Conservation (phyloP, 2,329 filamentous ascomycete genomes). For the Aspergillus sergii region DNA sequence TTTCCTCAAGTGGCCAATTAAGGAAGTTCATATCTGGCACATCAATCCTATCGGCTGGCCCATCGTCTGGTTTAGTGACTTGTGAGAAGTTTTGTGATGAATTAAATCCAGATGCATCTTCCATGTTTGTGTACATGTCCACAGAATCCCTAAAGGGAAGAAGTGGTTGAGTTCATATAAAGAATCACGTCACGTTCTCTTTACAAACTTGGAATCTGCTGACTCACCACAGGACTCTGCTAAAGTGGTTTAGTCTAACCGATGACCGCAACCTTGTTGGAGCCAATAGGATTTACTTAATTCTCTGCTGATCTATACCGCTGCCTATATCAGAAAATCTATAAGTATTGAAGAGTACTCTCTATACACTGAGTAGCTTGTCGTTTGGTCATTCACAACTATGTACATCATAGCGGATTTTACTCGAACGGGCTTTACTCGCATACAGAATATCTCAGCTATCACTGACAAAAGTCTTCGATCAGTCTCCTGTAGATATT, state of each 20-base stretch:
- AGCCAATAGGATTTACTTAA: background rate
- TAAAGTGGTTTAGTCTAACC: background rate
- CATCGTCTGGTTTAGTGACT: background rate
- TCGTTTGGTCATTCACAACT: background rate
- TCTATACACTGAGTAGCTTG: background rate
- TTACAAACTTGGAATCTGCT: background rate
- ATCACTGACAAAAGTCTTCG: slow-evolving; percentile 24
- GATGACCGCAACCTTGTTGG: background rate
- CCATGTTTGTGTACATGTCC: background rate
- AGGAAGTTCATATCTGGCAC: background rate
- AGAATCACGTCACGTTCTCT: background rate
- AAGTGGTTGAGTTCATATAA: background rate
- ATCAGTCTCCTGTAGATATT: slow-evolving; percentile 22
- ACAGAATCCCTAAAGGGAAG: background rate
- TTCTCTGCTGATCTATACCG: background rate
- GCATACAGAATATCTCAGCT: background rate
- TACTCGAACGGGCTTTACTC: too few relatives aligned
- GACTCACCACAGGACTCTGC: background rate
- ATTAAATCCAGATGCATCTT: background rate
- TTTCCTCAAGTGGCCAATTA: slow-evolving; percentile 3
- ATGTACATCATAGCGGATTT: background rate
- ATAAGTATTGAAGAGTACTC: background rate
- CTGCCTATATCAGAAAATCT: background rate
- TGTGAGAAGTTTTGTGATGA: background rate
- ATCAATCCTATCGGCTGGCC: background rate